Base-by-base conservation (phyloP, 495 filamentous ascomycete species). In the Penicillium canariense region DNA sequence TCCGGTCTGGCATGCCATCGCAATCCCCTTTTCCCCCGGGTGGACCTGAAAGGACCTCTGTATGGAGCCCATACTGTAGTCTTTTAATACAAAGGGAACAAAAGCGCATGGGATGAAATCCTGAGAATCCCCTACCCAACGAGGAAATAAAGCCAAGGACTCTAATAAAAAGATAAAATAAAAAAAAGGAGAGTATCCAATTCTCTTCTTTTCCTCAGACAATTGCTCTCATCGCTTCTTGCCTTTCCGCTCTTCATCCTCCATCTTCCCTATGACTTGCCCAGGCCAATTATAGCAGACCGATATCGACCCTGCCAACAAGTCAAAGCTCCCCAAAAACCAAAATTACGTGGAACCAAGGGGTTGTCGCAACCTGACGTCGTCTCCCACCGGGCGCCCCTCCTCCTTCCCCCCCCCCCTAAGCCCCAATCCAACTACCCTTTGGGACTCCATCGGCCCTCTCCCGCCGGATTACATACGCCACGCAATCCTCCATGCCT, bases 401-500 rank as follows among this genome's bases (percentile, higher is more conserved):
- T 35, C 31, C 36, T 49, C 38, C 31, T 45, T 38, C 17, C 49
- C 30, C 50, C 40, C 51, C 51, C 25, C 60, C 54, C 31, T 55
- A 14, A 25, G 18, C n/a, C 26, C 40, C 48, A 27, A 44, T 28
- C 40, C 50, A 25, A 31, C 44, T 15, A 27, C 1, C 22, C 17
- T 27, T 12, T 32, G 23, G 32, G 14, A 31, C 32, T 27, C 32
- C 22, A 26, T 38, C 48, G 26, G 48, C 9, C 18, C 34, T 26
- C 22, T 12, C n/a, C 15, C 15, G 5, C 26, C n/a, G 49, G 23
- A 25, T 63, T 56, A 59, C 52, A 55, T 50, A 56, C 52, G n/a
- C n/a, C n/a, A 8, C n/a, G 38, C 61, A 54, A 54, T 48, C 55
- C 62, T 52, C 48, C 61, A 69, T 67, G 66, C 54, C 63, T 59